Conservation (phyloP, 1,284 basidiomycete genomes). For the Cronartium quercuum region DNA sequence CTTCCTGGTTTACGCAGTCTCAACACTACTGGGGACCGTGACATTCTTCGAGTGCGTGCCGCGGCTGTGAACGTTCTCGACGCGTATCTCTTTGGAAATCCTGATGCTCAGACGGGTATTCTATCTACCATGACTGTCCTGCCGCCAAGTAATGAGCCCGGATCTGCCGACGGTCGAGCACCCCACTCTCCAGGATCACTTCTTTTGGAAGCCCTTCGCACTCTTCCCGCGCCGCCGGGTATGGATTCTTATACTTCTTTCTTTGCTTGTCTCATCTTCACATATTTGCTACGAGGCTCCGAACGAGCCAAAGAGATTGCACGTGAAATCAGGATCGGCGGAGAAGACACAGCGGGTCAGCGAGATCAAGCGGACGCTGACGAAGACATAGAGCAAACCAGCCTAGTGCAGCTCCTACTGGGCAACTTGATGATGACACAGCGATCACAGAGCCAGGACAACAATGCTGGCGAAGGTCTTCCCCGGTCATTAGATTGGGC, state of each 20-base stretch:
- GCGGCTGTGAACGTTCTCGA: constrained; percentile 41
- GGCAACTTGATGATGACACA: constrained; percentile 61
- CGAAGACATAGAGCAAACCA: constrained; percentile 53
- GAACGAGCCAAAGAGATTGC: constrained; percentile 56
- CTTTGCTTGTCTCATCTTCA: constrained; percentile 54
- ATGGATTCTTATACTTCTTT: constrained; percentile 56
- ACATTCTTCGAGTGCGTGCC: constrained; percentile 38
- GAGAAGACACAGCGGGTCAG: constrained; percentile 44
- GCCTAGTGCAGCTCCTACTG: constrained; percentile 55
- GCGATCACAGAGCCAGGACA: constrained; percentile 54
- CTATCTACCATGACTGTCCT: constrained; percentile 54
- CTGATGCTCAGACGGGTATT: constrained; percentile 51
- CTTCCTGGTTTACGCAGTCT: constrained; percentile 48
- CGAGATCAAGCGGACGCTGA: constrained; percentile 49
- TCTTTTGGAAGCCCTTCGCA: constrained; percentile 54
- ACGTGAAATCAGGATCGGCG: constrained; percentile 50
- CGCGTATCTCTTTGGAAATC: constrained; percentile 49
- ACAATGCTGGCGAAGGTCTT: constrained; percentile 48
- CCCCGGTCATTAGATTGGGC: constrained; percentile 75
- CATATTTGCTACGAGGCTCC: constrained; percentile 55
- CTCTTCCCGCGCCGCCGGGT: constrained; percentile 48
- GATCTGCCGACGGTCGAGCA: constrained; percentile 37
- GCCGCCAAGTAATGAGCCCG: constrained; percentile 38
- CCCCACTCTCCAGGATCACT: constrained; percentile 53
- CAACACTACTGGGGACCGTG: constrained; percentile 51